phyloP scores from a whole-genome alignment of 2,329 filamentous ascomycete genomes.

The Neonectria punicea region DNA sequence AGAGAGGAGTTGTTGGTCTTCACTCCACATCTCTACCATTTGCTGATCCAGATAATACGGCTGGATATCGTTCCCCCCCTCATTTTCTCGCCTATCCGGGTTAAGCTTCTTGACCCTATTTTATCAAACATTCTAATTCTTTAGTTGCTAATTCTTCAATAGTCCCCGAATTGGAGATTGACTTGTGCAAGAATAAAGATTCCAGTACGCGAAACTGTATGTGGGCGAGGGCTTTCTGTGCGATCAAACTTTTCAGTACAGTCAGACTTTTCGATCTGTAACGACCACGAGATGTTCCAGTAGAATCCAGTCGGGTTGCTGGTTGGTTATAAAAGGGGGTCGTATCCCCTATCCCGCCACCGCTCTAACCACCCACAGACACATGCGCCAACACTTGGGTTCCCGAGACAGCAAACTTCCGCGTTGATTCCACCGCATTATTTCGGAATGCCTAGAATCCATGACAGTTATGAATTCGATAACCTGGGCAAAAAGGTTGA shows the following conservation, averaged over 20 bases:
- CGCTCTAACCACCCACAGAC: not conserved
- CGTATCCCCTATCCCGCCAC: not conserved
- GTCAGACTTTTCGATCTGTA: not conserved
- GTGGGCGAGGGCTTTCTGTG: not conserved
- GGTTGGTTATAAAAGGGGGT: not conserved
- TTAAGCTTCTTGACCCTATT: too few relatives aligned
- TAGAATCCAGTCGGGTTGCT: not conserved
- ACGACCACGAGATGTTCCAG: not conserved
- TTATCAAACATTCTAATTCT: too few relatives aligned
- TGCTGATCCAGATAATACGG: too few relatives aligned
- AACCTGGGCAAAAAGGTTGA: not conserved
- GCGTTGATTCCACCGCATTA: not conserved
- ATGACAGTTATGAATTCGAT: not conserved
- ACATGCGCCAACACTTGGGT: not conserved
- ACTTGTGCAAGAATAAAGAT: too few relatives aligned
- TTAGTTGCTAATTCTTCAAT: too few relatives aligned
- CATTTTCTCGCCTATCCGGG: too few relatives aligned
- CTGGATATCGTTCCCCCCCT: too few relatives aligned
- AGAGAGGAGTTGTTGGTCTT: too few relatives aligned
- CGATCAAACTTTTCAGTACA: not conserved
- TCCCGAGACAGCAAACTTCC: not conserved
- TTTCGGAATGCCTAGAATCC: not conserved
- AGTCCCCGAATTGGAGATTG: too few relatives aligned
- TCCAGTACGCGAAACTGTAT: too few relatives aligned
- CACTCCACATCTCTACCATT: too few relatives aligned